Conservation (phyloP, 768 basidiomycete genomes). For the Crepidotus variabilis region DNA sequence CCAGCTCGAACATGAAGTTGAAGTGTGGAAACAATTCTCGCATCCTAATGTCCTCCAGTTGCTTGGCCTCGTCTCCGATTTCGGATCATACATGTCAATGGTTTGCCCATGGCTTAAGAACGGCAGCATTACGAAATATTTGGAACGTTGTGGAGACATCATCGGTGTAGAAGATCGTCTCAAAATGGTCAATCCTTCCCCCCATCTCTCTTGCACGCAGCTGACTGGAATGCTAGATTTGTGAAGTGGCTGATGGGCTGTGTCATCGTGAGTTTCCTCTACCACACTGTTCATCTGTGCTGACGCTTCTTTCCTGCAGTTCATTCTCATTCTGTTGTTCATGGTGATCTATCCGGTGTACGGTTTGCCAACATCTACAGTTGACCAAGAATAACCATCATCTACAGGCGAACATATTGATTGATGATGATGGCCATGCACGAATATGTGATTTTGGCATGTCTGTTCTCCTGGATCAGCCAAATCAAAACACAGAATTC, state of each 20-base stretch:
- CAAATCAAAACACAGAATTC: constrained; percentile 1
- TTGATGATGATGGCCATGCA: constrained; percentile 36
- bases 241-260: constrained; percentile 27
- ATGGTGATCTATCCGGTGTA: constrained; percentile 41
- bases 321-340: constrained; percentile 33
- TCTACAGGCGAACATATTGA: constrained; percentile 41
- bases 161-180: constrained; percentile 31
- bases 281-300: not conserved
- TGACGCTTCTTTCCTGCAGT: constrained; percentile 17
- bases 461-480: constrained; percentile 27
- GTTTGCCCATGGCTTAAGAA: constrained; percentile 41
- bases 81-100: constrained; percentile 33
- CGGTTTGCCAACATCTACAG: constrained; percentile 7
- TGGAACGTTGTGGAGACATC: constrained; percentile 32
- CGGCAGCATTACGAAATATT: constrained; percentile 32
- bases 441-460: constrained; percentile 45
- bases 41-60: constrained; percentile 37
- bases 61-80: constrained; percentile 31
- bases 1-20: constrained; percentile 32
- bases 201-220: not conserved
- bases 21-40: constrained; percentile 32
- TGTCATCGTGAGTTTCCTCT: constrained; percentile 28
- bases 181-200: constrained; percentile 25
- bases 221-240: constrained; percentile 31
- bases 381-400: constrained; percentile 6